Evolutionary conservation across 768 basidiomycete genomes (phyloP).

Genomic region (Leucosporidium creatinivorum): DNA sequence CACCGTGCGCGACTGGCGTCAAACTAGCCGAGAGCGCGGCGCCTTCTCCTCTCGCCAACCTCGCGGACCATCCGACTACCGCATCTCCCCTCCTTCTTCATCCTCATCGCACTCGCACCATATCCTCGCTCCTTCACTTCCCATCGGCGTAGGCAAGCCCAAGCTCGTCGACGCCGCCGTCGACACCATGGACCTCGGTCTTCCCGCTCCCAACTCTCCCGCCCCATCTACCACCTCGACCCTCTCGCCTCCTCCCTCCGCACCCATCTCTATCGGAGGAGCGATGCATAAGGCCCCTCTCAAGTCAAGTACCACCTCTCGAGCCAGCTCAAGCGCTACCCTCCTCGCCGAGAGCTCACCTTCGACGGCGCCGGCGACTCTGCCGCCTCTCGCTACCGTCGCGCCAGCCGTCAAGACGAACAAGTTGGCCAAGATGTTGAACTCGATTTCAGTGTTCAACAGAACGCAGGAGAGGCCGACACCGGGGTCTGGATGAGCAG

Average conservation of each 20-base stretch:
- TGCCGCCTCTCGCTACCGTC: background rate
- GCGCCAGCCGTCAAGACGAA: conserved; percentile 5
- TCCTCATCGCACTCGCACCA: background rate
- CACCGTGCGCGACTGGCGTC: conserved; percentile 22
- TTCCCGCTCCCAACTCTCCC: conserved; percentile 8
- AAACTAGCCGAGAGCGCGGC: background rate
- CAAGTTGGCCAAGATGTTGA: conserved; percentile 30
- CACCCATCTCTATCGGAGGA: background rate
- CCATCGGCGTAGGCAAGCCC: background rate
- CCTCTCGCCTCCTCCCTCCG: background rate
- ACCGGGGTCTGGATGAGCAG: background rate
- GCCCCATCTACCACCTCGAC: background rate
- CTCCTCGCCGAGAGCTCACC: background rate
- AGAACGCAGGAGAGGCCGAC: conserved; percentile 2
- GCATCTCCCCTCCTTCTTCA: background rate
- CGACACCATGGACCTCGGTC: conserved; percentile 26
- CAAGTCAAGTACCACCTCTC: too few species aligned
- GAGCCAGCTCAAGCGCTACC: background rate
- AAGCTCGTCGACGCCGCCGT: conserved; percentile 25
- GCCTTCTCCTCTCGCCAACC: background rate
- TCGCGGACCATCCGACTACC: conserved; percentile 9
- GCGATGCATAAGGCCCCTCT: background rate
- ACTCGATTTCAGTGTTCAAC: conserved; percentile 27
- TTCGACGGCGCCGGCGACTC: background rate
- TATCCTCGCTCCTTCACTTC: background rate